phyloP scores from a whole-genome alignment of 192 early-diverging fungal genomes.

The Umbelopsis vinacea region DNA sequence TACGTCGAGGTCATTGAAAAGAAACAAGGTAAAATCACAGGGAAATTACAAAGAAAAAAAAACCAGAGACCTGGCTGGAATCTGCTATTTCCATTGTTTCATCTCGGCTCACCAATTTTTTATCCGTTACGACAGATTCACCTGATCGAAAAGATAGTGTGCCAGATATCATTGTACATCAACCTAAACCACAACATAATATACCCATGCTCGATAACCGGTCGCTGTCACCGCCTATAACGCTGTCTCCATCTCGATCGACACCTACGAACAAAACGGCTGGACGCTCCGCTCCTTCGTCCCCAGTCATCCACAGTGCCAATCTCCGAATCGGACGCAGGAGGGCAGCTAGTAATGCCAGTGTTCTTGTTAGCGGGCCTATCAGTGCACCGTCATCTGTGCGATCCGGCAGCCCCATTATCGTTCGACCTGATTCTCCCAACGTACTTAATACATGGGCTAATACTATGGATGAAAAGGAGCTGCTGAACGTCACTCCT shows the following conservation, averaged over 20 bases:
- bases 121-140: too few relatives aligned
- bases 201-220: slow-evolving; percentile 17
- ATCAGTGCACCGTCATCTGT: slow-evolving; percentile 16
- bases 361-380: slow-evolving; percentile 7
- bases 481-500: slow-evolving; percentile 47
- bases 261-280: background rate
- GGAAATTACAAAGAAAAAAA: too few relatives aligned
- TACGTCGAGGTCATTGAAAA: slow-evolving; percentile 50
- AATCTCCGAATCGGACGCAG: slow-evolving; percentile 17
- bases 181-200: slow-evolving; percentile 14
- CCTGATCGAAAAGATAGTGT: background rate
- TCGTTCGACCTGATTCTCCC: slow-evolving; percentile 11
- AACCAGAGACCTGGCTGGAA: too few relatives aligned
- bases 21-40: slow-evolving; percentile 27
- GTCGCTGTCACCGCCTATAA: background rate
- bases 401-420: background rate
- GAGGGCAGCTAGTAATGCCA: slow-evolving; percentile 38
- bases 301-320: slow-evolving; percentile 28
- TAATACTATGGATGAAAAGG: slow-evolving; percentile 47
- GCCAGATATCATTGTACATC: slow-evolving; percentile 13
- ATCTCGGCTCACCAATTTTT: too few relatives aligned
- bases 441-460: slow-evolving; percentile 47
- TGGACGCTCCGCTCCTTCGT: slow-evolving; percentile 35
- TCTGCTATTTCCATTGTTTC: too few relatives aligned
- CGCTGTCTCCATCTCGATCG: background rate